Evolutionary conservation across 2,329 filamentous ascomycete genomes (phyloP).

Genomic region (Colletotrichum theobromicola): DNA sequence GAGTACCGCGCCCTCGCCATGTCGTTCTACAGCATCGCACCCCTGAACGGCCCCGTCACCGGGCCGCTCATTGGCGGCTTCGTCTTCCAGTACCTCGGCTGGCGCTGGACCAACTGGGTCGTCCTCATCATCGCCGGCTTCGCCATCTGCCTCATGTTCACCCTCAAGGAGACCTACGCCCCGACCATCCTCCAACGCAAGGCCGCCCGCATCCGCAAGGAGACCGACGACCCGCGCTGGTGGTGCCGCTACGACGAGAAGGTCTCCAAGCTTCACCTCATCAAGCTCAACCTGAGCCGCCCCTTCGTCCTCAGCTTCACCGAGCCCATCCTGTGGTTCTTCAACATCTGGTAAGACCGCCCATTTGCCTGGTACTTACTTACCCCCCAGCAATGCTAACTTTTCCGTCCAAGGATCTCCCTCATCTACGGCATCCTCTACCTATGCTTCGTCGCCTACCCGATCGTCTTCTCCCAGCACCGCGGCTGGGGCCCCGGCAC

Average conservation of each 20-base stretch:
- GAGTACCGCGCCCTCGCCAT: constrained; percentile 83
- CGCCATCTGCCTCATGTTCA: constrained; percentile 62
- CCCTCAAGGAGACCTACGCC: constrained; percentile 77
- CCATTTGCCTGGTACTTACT: constrained; percentile 15
- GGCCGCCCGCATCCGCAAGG: constrained; percentile 67
- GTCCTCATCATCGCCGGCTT: constrained; percentile 73
- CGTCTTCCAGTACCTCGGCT: constrained; percentile 76
- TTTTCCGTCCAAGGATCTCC: constrained; percentile 60
- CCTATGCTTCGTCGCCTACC: constrained; percentile 89
- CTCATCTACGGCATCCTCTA: constrained; percentile 88
- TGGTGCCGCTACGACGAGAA: constrained; percentile 84
- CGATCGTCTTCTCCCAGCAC: constrained; percentile 76
- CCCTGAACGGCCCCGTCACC: constrained; percentile 74
- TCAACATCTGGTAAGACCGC: constrained; percentile 68
- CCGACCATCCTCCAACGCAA: constrained; percentile 73
- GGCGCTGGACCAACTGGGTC: constrained; percentile 89
- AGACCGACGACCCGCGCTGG: constrained; percentile 73
- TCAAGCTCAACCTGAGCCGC: constrained; percentile 77
- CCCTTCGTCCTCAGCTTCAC: constrained; percentile 80
- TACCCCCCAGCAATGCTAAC: too few species aligned
- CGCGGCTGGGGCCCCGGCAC: constrained; percentile 80
- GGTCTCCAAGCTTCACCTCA: constrained; percentile 64
- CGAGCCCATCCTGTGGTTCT: constrained; percentile 80
- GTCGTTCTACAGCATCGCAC: constrained; percentile 82
- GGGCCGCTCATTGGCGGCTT: constrained; percentile 80